Base-by-base conservation (phyloP, 2,329 filamentous ascomycete genomes). In the Cercospora sp. region DNA sequence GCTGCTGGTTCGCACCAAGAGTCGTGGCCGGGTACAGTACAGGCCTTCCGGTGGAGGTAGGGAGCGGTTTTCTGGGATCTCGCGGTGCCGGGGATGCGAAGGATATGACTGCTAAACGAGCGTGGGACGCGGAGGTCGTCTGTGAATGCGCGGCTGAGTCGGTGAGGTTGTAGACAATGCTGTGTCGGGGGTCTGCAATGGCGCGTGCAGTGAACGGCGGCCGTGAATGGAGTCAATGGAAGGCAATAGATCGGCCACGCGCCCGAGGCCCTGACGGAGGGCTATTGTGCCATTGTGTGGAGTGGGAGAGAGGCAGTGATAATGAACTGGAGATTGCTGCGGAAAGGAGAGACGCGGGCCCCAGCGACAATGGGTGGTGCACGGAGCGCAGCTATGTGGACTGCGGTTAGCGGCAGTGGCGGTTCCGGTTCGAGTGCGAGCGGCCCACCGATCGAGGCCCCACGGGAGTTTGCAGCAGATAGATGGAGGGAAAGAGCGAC, bases 271-370 rank as follows among this genome's bases (percentile, higher is more conserved):
- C 23, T 39, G 36, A 20, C 23, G 28, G 4, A 62, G 16, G 13
- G 60, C 60, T 62, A 62, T 33, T 30, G 39, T 62, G 60, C 60
- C 60, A 62, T 62, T 62, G 60, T 62, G 42, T 51, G 26, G 53
- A 30, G 53, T n/a, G 36, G 36, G 23, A 12, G 36, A 13, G 20
- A 31, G 26, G 60, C 28, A 10, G 60, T 45, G 42, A 31, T 33
- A n/a, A 62, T 48, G 42, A 30, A 26, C 59, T 30, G 60, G 60
- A 62, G 23, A 48, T 31, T 62, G 39, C 60, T 51, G 31, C 33
- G 60, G 26, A 62, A 62, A 51, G 58, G 58, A 60, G 60, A 48
- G 18, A n/a, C 48, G 59, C 39, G 60, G 60, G n/a, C 60, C 42
- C 60, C 23, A 48, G 60, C 39, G 60, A 62, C 30, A 33, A 58